Evolutionary conservation across 805 yeast genomes (phyloP), one percentile per base, ranked within the genome.

Genomic region (Metschnikowia dekortorum): DNA sequence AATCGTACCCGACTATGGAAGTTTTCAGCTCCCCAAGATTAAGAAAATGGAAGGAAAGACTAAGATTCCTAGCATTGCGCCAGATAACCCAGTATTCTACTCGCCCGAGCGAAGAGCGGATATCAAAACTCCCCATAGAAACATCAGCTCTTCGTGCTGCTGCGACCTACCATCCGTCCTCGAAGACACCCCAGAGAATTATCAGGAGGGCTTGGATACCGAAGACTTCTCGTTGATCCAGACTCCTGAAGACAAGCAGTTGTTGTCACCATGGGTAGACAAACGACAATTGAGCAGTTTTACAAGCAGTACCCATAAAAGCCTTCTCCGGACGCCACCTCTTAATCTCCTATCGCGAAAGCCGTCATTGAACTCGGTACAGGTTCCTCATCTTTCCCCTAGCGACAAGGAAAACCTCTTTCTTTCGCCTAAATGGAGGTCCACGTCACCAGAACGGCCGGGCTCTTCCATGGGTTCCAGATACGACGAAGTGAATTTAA

Each of bases 391-490:
- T 39, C 52, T 63, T 34, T 37, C 61, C 6, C 61, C 45, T 13
- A 42, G 31, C 31, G 45, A 42, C 38, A 26, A 42, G 31, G 52
- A 42, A 22, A 46, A 44, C 39, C 39, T 44, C 33, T 44, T 44
- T 30, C 29, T 51, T 14, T 44, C 53, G 8, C 36, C 45, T 18
- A 47, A 47, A 28, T 52, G 57, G 56, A 52, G 57, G 31, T 61
- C 65, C 10, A 56, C 68, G 6, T 67, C 73, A 1, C 72, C 74
- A 2, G 72, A 68, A 31, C 52, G 73, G 41, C 74, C 75, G 0
- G 46, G 58, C 2, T 64, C 72, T 2, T 53, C 74, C 0, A 57
- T 70, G 41, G 74, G 72, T 3, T 66, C 71, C 2, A 51, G 73
- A 22, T 67, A 59, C 44, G 72, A 69, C 44, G 70, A 67, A 26